A percentile compares a stretch with the other conserved stretches of the same genome.
Conservation (phyloP, 78 protist species). For the Dictyostelium firmibasis region DNA sequence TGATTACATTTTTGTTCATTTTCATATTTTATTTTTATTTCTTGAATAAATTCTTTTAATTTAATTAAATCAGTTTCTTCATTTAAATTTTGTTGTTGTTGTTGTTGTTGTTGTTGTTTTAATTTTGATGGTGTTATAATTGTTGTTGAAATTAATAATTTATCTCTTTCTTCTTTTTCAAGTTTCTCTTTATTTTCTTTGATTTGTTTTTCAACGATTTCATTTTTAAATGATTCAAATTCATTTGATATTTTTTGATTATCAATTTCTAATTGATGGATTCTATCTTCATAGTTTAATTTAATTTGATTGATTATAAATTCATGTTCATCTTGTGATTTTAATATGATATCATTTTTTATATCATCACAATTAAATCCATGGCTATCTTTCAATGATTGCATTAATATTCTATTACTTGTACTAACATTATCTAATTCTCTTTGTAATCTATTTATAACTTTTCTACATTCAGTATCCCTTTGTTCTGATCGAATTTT, state of each 20-base stretch:
- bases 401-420: not conserved
- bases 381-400: not conserved
- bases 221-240: not conserved
- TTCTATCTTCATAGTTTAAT: not conserved
- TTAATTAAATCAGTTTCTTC: not conserved
- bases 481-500: slow-evolving; percentile 12
- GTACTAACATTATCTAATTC: not conserved
- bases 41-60: not conserved
- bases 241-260: not conserved
- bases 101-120: not conserved
- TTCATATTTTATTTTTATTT: not conserved
- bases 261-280: not conserved
- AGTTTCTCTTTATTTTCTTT: not conserved
- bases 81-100: not conserved
- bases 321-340: not conserved
- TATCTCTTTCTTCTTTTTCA: not conserved
- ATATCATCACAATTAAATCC: not conserved
- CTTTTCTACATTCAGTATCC: not conserved
- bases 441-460: not conserved
- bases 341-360: not conserved
- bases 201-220: not conserved
- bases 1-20: not conserved
- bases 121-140: not conserved
- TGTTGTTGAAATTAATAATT: not conserved
- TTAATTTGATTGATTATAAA: not conserved